These are phyloP conservation scores for Huntiella bhutanensis DNA, from an alignment of 2,329 filamentous ascomycete species.

Conservation along the genomic window DNA sequence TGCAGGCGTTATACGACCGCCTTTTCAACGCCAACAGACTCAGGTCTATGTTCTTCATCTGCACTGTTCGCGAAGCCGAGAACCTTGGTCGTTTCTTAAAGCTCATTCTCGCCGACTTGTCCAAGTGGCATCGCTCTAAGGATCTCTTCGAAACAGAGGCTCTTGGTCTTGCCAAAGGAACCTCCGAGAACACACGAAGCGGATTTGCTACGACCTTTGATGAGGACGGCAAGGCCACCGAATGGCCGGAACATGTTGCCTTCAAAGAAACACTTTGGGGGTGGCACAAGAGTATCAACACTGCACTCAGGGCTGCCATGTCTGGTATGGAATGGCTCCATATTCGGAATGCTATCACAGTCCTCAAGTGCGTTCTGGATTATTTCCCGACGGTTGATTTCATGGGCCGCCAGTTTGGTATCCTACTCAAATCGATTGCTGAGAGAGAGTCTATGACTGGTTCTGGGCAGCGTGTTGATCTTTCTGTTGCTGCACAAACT, in stretches of 20 bases:
- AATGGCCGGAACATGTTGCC: conserved; percentile 63
- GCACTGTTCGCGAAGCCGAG: conserved; percentile 77
- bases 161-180: conserved; percentile 23
- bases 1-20: conserved; percentile 64
- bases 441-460: conserved; percentile 37
- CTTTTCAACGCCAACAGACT: conserved; percentile 72
- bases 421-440: conserved; percentile 46
- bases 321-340: conserved; percentile 86
- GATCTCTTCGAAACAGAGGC: conserved; percentile 63
- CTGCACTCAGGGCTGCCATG: conserved; percentile 64
- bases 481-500: conserved; percentile 55
- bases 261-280: conserved; percentile 74
- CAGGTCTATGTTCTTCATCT: conserved; percentile 68
- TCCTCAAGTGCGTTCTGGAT: conserved; percentile 63
- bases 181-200: conserved; percentile 36
- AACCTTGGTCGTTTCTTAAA: conserved; percentile 84
- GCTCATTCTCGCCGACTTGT: conserved; percentile 60
- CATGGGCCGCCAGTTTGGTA: conserved; percentile 52
- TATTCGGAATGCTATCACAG: conserved; percentile 83
- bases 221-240: conserved; percentile 37
- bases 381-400: conserved; percentile 80
- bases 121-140: conserved; percentile 67
- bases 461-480: conserved; percentile 44
- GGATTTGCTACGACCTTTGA: conserved; percentile 65
- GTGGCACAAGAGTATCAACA: conserved; percentile 73